A percentile compares a stretch with the other conserved stretches of the same genome.
phyloP scores from a whole-genome alignment of 75 land plant genomes.

The Gnetum montanum region DNA sequence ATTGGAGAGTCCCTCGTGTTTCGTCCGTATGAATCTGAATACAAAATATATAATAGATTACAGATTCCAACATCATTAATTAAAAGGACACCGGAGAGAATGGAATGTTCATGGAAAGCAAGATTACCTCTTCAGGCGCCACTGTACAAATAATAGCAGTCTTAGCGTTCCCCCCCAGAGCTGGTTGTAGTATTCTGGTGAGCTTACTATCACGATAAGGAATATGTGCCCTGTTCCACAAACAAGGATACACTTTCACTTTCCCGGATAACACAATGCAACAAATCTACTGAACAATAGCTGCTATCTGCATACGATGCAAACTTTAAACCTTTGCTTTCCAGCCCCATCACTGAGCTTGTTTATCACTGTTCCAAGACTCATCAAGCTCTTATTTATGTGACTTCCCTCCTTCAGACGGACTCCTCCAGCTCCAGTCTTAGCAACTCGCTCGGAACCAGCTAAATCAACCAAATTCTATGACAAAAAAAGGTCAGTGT shows the following conservation, averaged over 20 bases:
- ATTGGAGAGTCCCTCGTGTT: conserved; percentile 91
- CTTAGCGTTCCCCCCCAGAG: conserved; percentile 97
- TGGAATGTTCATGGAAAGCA: too few relatives aligned
- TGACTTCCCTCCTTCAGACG: conserved; percentile 94
- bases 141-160: conserved; percentile 97
- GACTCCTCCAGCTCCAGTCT: conserved; percentile 98
- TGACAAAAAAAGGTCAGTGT: neutral
- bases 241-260: neutral
- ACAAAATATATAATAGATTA: neutral
- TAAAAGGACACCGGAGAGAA: too few relatives aligned
- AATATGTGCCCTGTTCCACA: conserved; percentile 70
- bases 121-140: conserved; percentile 97
- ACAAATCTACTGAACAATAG: neutral
- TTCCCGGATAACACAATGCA: neutral
- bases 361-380: conserved; percentile 93
- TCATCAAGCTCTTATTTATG: conserved; percentile 92
- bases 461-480: conserved; percentile 98
- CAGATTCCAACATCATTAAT: too few relatives aligned
- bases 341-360: conserved; percentile 81
- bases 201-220: conserved; percentile 98
- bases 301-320: neutral
- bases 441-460: conserved; percentile 96
- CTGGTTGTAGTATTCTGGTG: conserved; percentile 94
- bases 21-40: conserved; percentile 85
- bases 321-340: conserved; percentile 67